Base-by-base conservation (phyloP, 2,329 filamentous ascomycete genomes). In the Mycocentrospora acerina region DNA sequence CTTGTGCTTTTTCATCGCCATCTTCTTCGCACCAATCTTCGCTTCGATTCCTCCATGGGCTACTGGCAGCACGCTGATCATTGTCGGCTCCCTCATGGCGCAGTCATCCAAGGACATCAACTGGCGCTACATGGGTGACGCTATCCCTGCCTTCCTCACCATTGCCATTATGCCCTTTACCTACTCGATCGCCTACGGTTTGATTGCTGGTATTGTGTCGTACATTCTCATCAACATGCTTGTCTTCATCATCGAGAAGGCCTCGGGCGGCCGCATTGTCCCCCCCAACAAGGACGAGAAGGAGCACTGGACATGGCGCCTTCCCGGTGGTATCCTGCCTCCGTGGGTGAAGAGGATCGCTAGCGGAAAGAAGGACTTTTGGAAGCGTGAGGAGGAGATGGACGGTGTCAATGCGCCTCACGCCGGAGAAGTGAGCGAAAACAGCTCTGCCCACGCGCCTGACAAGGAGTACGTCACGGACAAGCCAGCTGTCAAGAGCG, bases 21-120 rank as follows among this genome's bases (percentile, higher is more conserved):
- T 94, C 45, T 94, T 94, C 75, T 94, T 94, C 62, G 88, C 89
- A 0, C 89, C 89, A 0, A 91, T 94, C 40, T 94, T 94, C 60
- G 88, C 89, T 8, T 90, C 86, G 0, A 93, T 94, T 41, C 89
- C 89, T 4, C 84, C 88, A 0, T 94, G 88, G 87, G 89, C 89
- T 3, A 95, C 89, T 0, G 89, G 89, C 32, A 90, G 86, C 62
- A 90, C 90, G n/a, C 77, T 94, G 17, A 78, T 95, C 53, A 81
- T 95, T 26, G 88, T 95, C 37, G 89, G 89, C n/a, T 83, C 83
- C 14, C 85, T 94, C 77, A 94, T 94, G 89, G 82, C 85, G 40
- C 79, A 81, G 45, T 78, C 86, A 1, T 86, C 86, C 10, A 80
- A 80, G 12, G 85, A 93, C 48, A 90, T 95, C 73, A 95, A 95